Conservation (phyloP, 441 rosid species). For the Codiaeum variegatum region DNA sequence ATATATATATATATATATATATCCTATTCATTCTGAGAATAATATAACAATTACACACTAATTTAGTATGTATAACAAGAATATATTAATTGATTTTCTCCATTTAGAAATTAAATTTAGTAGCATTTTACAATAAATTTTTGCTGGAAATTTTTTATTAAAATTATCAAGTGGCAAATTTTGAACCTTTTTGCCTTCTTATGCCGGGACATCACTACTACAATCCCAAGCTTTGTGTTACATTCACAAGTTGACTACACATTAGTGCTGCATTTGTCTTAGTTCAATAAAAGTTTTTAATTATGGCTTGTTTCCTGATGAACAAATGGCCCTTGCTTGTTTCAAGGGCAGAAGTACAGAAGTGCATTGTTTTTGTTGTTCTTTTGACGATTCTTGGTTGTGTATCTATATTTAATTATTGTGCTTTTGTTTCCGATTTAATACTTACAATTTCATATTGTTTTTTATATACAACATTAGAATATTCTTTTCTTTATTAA, state of each 20-base stretch:
- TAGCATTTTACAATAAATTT: too few relatives aligned
- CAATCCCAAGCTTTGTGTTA: slow-evolving; percentile 90
- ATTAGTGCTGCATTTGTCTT: slow-evolving; percentile 21
- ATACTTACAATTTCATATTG: background rate
- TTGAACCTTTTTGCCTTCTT: background rate
- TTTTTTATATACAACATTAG: too few relatives aligned
- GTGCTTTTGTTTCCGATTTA: background rate
- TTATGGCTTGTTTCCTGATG: slow-evolving; percentile 15
- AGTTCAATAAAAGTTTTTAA: background rate
- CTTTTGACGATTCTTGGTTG: slow-evolving; percentile 15
- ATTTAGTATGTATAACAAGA: too few relatives aligned
- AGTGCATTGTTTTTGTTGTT: slow-evolving; percentile 11
- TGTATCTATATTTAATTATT: slow-evolving; percentile 6
- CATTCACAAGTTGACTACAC: slow-evolving; percentile 88
- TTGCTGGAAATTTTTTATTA: too few relatives aligned
- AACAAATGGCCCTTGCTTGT: slow-evolving; percentile 16
- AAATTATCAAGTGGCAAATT: background rate
- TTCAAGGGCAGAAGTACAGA: slow-evolving; percentile 6
- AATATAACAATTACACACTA: too few relatives aligned
- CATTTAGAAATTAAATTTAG: too few relatives aligned
- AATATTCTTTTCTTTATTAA: too few relatives aligned
- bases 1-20: too few relatives aligned
- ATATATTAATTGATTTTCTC: too few relatives aligned
- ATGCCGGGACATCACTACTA: slow-evolving; percentile 81
- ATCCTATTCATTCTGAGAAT: too few relatives aligned